phyloP scores from a whole-genome alignment of 345 rosid genomes.

The Moringa oleifera region DNA sequence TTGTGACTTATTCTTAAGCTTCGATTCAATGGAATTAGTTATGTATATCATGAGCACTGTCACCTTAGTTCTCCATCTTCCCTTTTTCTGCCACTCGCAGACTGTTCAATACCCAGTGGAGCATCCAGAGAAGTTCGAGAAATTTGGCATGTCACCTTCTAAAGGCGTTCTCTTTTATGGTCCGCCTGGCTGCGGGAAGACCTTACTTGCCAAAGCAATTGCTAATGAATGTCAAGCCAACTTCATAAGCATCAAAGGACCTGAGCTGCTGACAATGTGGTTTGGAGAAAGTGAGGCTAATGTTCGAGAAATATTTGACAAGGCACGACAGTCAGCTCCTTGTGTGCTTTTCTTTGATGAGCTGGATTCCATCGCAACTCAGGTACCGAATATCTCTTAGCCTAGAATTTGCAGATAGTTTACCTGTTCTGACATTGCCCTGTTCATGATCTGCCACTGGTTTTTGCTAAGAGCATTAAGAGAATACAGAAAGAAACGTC shows the following conservation, averaged over 20 bases:
- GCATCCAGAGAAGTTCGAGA: slow-evolving; percentile 37
- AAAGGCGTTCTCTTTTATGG: slow-evolving; percentile 36
- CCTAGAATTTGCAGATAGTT: not conserved
- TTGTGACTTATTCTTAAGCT: not conserved
- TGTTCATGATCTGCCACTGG: not conserved
- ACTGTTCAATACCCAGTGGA: slow-evolving; percentile 36
- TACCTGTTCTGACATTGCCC: not conserved
- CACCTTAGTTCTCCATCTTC: not conserved
- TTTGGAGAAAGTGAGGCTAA: slow-evolving; percentile 38
- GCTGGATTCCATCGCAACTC: slow-evolving; percentile 34
- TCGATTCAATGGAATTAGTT: not conserved
- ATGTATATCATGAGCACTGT: no score
- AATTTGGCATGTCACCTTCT: slow-evolving; percentile 37
- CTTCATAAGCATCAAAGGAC: slow-evolving; percentile 31
- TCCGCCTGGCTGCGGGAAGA: slow-evolving; percentile 33
- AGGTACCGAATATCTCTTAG: slow-evolving; percentile 12
- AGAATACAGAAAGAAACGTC: no score
- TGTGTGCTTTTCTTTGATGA: slow-evolving; percentile 36
- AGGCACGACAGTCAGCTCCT: slow-evolving; percentile 34
- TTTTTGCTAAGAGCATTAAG: no score
- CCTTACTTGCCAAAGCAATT: slow-evolving; percentile 36
- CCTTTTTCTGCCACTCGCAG: slow-evolving; percentile 10
- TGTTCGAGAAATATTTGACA: slow-evolving; percentile 31
- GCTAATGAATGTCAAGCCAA: slow-evolving; percentile 36
- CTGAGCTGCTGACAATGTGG: slow-evolving; percentile 35